phyloP scores from a whole-genome alignment of 345 rosid genomes.

The Populus simonii region DNA sequence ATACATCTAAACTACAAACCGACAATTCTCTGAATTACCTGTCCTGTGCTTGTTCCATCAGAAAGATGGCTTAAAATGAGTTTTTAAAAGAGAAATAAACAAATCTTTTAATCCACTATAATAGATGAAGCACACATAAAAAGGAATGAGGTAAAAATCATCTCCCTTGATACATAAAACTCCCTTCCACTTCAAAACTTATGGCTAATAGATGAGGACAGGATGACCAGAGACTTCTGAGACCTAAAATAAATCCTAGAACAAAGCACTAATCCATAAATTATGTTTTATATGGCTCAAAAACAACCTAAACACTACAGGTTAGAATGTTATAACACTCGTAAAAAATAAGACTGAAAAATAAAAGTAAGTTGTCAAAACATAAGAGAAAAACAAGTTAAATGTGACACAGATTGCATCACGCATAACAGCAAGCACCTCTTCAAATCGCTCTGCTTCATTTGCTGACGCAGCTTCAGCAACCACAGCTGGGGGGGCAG shows the following conservation, averaged over 20 bases:
- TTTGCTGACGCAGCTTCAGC: slow-evolving; percentile 87
- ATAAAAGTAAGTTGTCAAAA: background rate
- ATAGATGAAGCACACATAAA: background rate
- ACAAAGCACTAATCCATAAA: background rate
- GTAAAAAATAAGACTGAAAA: background rate
- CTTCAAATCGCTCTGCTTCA: slow-evolving; percentile 96
- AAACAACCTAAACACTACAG: background rate
- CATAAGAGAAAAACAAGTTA: background rate
- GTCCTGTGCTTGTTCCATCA: background rate
- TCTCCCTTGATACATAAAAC: background rate
- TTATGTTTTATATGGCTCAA: background rate
- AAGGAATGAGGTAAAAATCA: background rate
- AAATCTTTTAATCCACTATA: background rate
- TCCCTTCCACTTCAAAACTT: background rate
- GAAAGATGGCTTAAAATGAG: background rate
- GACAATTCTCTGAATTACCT: background rate
- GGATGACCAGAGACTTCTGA: background rate
- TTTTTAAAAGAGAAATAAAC: background rate
- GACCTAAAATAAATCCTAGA: background rate
- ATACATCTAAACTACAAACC: background rate
- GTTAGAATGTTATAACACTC: background rate
- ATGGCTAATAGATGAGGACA: background rate
- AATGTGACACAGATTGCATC: background rate
- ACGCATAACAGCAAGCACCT: slow-evolving; percentile 43
- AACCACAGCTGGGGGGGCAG: slow-evolving; percentile 85